Evolutionary conservation across 441 rosid species (phyloP), one percentile per base, ranked within the genome.

Genomic region (Biscutella laevigata): DNA sequence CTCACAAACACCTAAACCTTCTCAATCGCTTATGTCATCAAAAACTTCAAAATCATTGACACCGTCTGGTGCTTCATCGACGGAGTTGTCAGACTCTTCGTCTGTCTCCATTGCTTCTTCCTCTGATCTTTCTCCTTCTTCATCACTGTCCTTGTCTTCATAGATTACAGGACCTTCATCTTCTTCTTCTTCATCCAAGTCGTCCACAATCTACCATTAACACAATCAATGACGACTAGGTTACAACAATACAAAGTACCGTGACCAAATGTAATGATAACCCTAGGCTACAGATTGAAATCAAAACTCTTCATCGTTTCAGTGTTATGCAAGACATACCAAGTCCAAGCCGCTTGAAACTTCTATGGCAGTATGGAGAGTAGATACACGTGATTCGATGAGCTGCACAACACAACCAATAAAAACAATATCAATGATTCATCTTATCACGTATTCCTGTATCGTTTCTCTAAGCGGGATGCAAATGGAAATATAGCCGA

Each of bases 281-380:
- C n/a, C 12, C 3, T 25, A 56, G 32, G 21, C 27, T 49, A 57
- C 33, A 64, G 0, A 26, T 0, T 57, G 20, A n/a, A 33, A 32
- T 12, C 37, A 19, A 29, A 57, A 68, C 7, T 57, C n/a, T 78
- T 86, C 70, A 71, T 78, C 4, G 80, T 63, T 51, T 61, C 72
- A 26, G 44, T 67, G 53, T 0, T 30, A 47, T 1, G 26, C 12
- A 57, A 34, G 2, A 17, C 69, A 34, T 64, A 64, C 69, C 53
- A 79, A 64, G 74, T 86, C 94, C 57, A 92, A 59, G 76, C 74
- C 37, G 68, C 78, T 76, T 40, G 98, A 92, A 53, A 92, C 70
- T 57, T 88, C 78, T 47, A 79, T 71, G 5, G 92, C 88, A 4
- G 94, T 56, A 42, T 73, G 71, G 66, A 86, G 78, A 29, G 84